Evolutionary conservation across 2,329 filamentous ascomycete species (phyloP).

Genomic region (Venturia effusa): DNA sequence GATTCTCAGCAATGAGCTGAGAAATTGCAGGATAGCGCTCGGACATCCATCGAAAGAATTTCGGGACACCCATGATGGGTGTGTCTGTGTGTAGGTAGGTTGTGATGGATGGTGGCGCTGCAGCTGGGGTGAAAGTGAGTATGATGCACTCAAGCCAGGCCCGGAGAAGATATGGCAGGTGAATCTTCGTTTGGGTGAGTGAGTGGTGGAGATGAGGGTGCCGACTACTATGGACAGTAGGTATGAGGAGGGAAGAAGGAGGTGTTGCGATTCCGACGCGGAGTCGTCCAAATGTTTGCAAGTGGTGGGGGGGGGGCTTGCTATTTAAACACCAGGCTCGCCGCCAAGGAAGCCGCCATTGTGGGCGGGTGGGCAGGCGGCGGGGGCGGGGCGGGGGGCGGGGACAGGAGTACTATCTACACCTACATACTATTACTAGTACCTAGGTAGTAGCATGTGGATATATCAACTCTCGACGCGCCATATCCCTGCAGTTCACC

Average conservation of each 20-base stretch:
- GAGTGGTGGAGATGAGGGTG: too few relatives aligned
- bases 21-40: conserved; percentile 98
- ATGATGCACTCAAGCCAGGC: neutral
- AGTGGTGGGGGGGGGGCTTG: neutral
- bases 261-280: conserved; percentile 14
- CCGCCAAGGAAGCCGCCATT: neutral
- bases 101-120: neutral
- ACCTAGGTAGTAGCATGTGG: too few relatives aligned
- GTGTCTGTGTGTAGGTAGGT: neutral
- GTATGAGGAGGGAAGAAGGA: too few relatives aligned
- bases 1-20: conserved; percentile 95
- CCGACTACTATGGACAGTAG: too few relatives aligned
- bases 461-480: neutral
- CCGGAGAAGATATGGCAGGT: neutral
- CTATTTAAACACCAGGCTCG: neutral
- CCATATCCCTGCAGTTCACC: too few relatives aligned
- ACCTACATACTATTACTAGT: too few relatives aligned
- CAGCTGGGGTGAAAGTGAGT: neutral
- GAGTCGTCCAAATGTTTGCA: conserved; percentile 13
- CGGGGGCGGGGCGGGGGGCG: too few relatives aligned
- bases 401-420: too few relatives aligned
- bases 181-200: neutral
- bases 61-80: conserved; percentile 59
- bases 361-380: too few relatives aligned
- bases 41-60: conserved; percentile 98